These are phyloP conservation scores for Colletotrichum sp. DNA, from an alignment of 2,329 filamentous ascomycete genomes.

Conservation along the genomic window DNA sequence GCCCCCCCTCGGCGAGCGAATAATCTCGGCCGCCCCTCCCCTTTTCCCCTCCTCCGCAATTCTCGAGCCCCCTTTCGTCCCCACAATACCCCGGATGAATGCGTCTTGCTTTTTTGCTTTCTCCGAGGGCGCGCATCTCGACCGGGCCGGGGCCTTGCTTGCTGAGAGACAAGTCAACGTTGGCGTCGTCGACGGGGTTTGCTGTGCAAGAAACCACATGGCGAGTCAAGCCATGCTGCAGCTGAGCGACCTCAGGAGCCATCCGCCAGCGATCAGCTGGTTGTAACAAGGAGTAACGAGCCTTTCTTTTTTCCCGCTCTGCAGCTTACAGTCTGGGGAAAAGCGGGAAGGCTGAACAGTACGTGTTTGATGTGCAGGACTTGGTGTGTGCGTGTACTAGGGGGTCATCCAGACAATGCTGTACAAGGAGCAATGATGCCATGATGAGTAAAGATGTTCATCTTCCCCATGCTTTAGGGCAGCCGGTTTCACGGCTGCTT, in stretches of 20 bases:
- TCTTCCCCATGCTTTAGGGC: not conserved
- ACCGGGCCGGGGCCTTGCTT: not conserved
- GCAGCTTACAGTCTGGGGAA: not conserved
- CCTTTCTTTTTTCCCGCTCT: not conserved
- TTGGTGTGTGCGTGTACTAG: slow-evolving; percentile 1
- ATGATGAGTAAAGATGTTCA: slow-evolving; percentile 7
- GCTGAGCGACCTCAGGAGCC: not conserved
- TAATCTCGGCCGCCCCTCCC: not conserved
- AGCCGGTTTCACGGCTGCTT: not conserved
- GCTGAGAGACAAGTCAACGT: not conserved
- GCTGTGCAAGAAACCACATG: not conserved
- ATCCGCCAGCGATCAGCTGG: not conserved
- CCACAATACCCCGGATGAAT: not conserved
- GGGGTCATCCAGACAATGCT: not conserved
- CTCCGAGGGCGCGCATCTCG: not conserved
- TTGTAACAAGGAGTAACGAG: not conserved
- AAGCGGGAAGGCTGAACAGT: slow-evolving; percentile 3
- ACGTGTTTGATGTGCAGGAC: slow-evolving; percentile 19
- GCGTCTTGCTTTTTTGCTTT: not conserved
- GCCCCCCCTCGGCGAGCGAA: not conserved
- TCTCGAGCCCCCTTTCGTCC: not conserved
- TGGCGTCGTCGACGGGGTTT: not conserved
- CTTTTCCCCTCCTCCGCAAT: slow-evolving; percentile 4
- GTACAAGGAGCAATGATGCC: slow-evolving; percentile 4
- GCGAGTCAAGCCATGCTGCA: slow-evolving; percentile 6